Conservation (phyloP, 228 moss, liverwort and hornwort genomes). For the Sphagnum fallax region DNA sequence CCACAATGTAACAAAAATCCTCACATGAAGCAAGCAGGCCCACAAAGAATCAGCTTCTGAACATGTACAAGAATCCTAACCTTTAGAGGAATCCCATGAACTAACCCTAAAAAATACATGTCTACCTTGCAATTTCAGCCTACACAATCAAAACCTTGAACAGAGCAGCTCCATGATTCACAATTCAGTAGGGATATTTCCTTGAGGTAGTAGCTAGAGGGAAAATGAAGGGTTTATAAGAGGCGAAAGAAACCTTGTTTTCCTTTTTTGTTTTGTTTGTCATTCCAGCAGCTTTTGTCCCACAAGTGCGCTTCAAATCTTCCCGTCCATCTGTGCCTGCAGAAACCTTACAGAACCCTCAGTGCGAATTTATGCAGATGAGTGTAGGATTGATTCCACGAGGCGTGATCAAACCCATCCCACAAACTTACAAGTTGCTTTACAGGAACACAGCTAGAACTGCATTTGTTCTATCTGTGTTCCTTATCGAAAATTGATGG, state of each 20-base stretch:
- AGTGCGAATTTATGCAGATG: no score
- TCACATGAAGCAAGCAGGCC: background rate
- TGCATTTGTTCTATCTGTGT: no score
- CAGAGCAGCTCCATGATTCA: background rate
- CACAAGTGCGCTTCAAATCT: conserved; percentile 72
- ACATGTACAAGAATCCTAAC: background rate
- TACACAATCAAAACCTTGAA: background rate
- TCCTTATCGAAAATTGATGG: no score
- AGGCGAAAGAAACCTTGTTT: conserved; percentile 28
- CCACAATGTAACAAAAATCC: background rate
- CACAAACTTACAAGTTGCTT: background rate
- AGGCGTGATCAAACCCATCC: background rate
- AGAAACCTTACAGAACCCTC: background rate
- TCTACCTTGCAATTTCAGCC: no score
- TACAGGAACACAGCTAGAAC: background rate
- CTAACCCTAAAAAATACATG: no score
- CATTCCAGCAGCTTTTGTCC: conserved; percentile 53
- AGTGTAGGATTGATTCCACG: no score
- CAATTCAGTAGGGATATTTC: background rate
- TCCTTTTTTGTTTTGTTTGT: conserved; percentile 52
- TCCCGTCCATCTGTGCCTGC: conserved; percentile 26
- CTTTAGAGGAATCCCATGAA: no score
- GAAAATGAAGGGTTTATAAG: background rate
- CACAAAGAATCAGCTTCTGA: background rate
- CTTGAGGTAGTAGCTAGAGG: background rate